A percentile compares a stretch with the other conserved stretches of the same genome.
Conservation (phyloP, 1,139 yeast species). For the Meyerozyma smithsonii region DNA sequence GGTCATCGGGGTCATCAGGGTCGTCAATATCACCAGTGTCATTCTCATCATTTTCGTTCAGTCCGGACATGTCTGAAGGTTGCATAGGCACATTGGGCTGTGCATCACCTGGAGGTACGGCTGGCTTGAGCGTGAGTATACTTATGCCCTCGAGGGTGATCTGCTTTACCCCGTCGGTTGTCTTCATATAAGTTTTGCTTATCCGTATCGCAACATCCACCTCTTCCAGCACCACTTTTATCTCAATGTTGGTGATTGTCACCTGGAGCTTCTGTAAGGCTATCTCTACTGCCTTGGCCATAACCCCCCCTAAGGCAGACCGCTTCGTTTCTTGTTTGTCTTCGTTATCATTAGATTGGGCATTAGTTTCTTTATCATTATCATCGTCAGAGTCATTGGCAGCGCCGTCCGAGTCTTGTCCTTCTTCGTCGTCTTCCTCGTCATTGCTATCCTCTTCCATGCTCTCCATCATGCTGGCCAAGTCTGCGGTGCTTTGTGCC, state of each 20-base stretch:
- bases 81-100: conserved; percentile 15
- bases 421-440: conserved; percentile 13
- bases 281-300: conserved; percentile 62
- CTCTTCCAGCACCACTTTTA: conserved; percentile 50
- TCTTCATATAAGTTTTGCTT: conserved; percentile 34
- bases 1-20: conserved; percentile 12
- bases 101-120: conserved; percentile 27
- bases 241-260: conserved; percentile 35
- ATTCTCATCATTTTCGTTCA: conserved; percentile 10
- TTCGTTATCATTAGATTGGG: not conserved
- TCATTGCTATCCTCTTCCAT: conserved; percentile 7
- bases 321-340: not conserved
- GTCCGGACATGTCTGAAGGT: conserved; percentile 8
- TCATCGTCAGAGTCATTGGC: conserved; percentile 8
- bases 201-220: conserved; percentile 41
- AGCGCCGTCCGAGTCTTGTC: conserved; percentile 11
- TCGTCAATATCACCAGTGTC: conserved; percentile 20
- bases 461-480: conserved; percentile 49
- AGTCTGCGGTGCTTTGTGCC: conserved; percentile 62
- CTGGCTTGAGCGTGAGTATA: conserved; percentile 34
- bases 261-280: conserved; percentile 62
- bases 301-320: conserved; percentile 48
- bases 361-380: conserved; percentile 2
- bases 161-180: conserved; percentile 45
- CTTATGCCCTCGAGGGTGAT: conserved; percentile 35